phyloP scores from a whole-genome alignment of 2,329 filamentous ascomycete genomes.

The Huntiella bhutanensis region DNA sequence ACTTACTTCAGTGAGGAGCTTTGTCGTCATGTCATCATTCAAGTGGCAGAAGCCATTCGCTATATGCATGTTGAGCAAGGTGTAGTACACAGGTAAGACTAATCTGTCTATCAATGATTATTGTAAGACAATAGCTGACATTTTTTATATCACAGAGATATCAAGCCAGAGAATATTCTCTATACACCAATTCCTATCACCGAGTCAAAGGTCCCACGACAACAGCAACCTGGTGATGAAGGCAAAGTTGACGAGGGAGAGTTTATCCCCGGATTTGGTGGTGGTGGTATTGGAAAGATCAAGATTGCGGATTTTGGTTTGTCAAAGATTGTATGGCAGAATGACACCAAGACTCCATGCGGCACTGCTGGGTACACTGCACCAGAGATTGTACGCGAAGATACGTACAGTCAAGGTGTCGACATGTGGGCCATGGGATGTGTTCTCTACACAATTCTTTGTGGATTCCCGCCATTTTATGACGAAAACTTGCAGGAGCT shows the following conservation, averaged over 20 bases:
- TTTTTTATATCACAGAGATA: slow-evolving; percentile 43
- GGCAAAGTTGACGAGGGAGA: slow-evolving; percentile 96
- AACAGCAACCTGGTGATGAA: slow-evolving; percentile 72
- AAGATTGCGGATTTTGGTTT: slow-evolving; percentile 97
- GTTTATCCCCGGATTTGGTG: slow-evolving; percentile 61
- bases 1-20: slow-evolving; percentile 97
- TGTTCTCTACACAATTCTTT: slow-evolving; percentile 89
- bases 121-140: too few species aligned
- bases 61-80: slow-evolving; percentile 90
- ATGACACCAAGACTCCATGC: slow-evolving; percentile 96
- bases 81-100: slow-evolving; percentile 79
- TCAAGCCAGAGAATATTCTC: slow-evolving; percentile 93
- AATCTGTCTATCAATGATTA: not conserved
- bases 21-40: slow-evolving; percentile 80
- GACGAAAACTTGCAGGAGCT: slow-evolving; percentile 94
- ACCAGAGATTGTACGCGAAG: slow-evolving; percentile 96
- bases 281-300: slow-evolving; percentile 82
- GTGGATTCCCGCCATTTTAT: slow-evolving; percentile 95
- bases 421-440: slow-evolving; percentile 99
- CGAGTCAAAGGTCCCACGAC: slow-evolving; percentile 62
- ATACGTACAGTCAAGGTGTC: slow-evolving; percentile 94
- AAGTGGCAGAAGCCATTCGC: slow-evolving; percentile 80
- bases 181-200: slow-evolving; percentile 75
- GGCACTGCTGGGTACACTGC: slow-evolving; percentile 96
- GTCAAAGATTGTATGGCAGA: slow-evolving; percentile 97